A percentile compares a stretch with the other conserved stretches of the same genome.
Evolutionary conservation across 2,329 filamentous ascomycete genomes (phyloP).

Genomic region (Zasmidium angulare): DNA sequence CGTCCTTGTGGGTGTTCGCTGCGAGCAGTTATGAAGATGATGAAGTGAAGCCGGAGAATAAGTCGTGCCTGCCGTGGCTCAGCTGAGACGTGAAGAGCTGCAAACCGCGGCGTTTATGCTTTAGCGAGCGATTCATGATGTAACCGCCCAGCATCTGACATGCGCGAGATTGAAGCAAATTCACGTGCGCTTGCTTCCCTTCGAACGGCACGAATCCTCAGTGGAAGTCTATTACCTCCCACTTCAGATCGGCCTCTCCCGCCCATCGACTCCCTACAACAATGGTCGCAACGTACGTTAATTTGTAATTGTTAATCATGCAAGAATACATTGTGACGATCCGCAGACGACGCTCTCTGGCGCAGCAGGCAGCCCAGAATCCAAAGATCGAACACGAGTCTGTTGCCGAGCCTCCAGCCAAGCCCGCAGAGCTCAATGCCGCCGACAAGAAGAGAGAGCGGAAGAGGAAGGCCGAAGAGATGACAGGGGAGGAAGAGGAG

Average conservation of each 20-base stretch:
- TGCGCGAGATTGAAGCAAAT: neutral
- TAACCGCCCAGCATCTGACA: neutral
- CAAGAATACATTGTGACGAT: neutral
- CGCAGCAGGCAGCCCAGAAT: neutral
- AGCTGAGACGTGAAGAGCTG: neutral
- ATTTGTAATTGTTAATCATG: neutral
- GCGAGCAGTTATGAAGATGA: neutral
- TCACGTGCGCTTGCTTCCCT: neutral
- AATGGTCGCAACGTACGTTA: neutral
- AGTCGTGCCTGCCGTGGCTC: neutral
- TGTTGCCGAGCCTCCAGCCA: neutral
- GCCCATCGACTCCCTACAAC: neutral
- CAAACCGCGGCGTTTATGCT: too few relatives aligned
- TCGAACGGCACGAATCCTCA: neutral
- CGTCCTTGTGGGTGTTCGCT: neutral
- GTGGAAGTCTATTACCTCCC: neutral
- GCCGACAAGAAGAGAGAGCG: neutral
- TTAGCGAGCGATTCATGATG: neutral
- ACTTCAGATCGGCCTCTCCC: neutral
- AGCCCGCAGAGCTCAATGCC: neutral
- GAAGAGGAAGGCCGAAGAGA: neutral
- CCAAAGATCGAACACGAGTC: neutral
- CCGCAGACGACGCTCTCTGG: neutral
- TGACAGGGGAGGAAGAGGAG: neutral
- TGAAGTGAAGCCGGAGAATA: neutral